Evolutionary conservation across 768 basidiomycete species (phyloP).

Genomic region (Russula emetica): DNA sequence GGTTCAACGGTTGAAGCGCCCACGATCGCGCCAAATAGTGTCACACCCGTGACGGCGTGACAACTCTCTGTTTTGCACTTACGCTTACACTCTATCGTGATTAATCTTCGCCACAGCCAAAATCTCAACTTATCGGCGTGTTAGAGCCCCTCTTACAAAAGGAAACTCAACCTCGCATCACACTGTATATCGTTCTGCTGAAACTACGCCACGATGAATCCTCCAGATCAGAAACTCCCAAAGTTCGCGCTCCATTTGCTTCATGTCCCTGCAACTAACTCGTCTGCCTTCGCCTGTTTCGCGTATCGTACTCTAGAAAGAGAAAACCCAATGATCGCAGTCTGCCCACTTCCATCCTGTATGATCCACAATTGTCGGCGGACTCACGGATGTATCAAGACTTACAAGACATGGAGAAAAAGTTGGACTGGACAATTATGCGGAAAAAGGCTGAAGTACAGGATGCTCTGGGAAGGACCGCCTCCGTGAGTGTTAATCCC

Average conservation of each 20-base stretch:
- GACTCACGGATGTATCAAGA: slow-evolving; percentile 87
- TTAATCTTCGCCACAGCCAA: neutral
- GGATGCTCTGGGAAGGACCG: slow-evolving; percentile 73
- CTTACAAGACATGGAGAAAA: slow-evolving; percentile 82
- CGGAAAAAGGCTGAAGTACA: slow-evolving; percentile 88
- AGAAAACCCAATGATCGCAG: slow-evolving; percentile 77
- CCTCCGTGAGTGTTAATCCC: slow-evolving; percentile 48
- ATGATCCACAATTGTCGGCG: slow-evolving; percentile 68
- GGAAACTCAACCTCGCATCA: neutral
- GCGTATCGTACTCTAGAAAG: slow-evolving; percentile 43
- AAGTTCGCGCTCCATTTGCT: slow-evolving; percentile 32
- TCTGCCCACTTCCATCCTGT: slow-evolving; percentile 70
- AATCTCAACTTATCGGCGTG: neutral
- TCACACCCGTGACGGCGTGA: slow-evolving; percentile 14
- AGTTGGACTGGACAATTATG: slow-evolving; percentile 92
- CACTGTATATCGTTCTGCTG: no score
- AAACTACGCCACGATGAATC: slow-evolving; percentile 20
- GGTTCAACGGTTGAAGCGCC: neutral
- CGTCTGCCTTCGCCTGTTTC: slow-evolving; percentile 5
- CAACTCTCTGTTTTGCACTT: neutral
- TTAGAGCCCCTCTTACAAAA: neutral
- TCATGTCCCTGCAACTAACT: neutral
- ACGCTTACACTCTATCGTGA: neutral
- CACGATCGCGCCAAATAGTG: neutral
- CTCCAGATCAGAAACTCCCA: slow-evolving; percentile 34